Conservation (phyloP, 108 stramenopile species). For the Mayamaea pseudoterrestris region DNA sequence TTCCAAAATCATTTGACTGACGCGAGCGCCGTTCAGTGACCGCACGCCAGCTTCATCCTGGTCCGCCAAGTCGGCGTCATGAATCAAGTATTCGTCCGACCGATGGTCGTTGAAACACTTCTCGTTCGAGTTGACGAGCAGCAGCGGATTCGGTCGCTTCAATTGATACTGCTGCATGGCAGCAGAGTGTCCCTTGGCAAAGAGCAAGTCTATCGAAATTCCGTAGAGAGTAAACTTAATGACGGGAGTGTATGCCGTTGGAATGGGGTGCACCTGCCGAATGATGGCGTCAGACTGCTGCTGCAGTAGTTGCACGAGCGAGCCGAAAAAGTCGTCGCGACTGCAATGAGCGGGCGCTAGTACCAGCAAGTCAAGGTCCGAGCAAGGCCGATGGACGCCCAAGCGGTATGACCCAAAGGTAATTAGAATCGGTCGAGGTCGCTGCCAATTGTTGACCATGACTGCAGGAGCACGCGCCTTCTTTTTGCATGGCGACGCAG, state of each 20-base stretch:
- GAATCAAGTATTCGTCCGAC: conserved; percentile 20
- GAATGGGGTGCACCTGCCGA: conserved; percentile 44
- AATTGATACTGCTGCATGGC: conserved; percentile 18
- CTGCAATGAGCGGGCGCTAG: conserved; percentile 33
- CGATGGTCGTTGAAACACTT: no score
- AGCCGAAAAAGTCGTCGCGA: conserved; percentile 48
- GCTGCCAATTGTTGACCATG: conserved; percentile 3
- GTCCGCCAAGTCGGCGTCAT: conserved; percentile 30
- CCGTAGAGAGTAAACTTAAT: conserved; percentile 55
- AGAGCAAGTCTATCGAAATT: conserved; percentile 46
- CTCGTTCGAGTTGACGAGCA: not conserved
- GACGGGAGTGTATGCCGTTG: conserved; percentile 61
- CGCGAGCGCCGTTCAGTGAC: conserved; percentile 88
- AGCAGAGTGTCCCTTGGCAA: conserved; percentile 23
- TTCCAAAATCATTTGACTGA: conserved; percentile 70
- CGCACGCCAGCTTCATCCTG: conserved; percentile 77
- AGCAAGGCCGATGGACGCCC: conserved; percentile 50
- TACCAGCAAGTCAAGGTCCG: conserved; percentile 59
- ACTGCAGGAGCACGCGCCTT: no score
- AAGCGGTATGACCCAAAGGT: conserved; percentile 65
- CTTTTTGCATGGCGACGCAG: not conserved
- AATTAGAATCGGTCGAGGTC: conserved; percentile 15
- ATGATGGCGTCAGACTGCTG: conserved; percentile 21
- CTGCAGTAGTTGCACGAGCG: conserved; percentile 34
- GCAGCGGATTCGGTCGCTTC: not conserved